Base-by-base conservation (phyloP, 208 protist species). In the Trypanosoma platydactyli region DNA sequence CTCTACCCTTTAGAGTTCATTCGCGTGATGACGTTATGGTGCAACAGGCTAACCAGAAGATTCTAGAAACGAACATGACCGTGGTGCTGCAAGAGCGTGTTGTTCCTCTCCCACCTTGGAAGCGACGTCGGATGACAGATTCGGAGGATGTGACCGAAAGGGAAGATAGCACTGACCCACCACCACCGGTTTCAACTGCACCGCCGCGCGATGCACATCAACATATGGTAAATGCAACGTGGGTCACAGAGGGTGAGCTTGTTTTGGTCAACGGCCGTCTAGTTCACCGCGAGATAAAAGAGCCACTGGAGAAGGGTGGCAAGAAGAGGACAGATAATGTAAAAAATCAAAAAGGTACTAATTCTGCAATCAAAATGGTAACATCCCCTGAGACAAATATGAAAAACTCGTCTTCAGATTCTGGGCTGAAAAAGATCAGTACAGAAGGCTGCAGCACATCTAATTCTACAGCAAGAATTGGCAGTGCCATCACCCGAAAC, bases 221-320 rank as follows among this genome's bases (percentile, higher is more conserved):
- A 30, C 15, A 25, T 38, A 22, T 58, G 27, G 29, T n/a, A 38
- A 62, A 65, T 57, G 61, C 53, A 24, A 73, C 42, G 46, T 77
- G 52, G 77, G 69, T 70, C 52, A 75, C 50, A 29, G 73, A 80
- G 11, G 78, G 69, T 44, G 78, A 83, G n/a, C 62, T 82, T 54
- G 51, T 71, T 13, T 54, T 82, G 15, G 66, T 73, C 22, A 69
- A 67, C 25, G 77, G 77, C 22, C 33, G 64, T 22, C 38, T 82
- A 27, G 58, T 78, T 58, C 54, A 74, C 27, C 42, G 64, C 66
- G 56, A 74, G 38, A 18, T 41, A 33, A 67, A 57, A n/a, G 30
- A 27, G 18, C 5, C 15, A 59, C 18, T 5, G 25, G 46, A 52
- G 11, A 30, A 24, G 4, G 12, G 24, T 25, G 27, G 18, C 12